Conservation (phyloP, 345 rosid genomes). For the Cardamine chenopodiifolia region DNA sequence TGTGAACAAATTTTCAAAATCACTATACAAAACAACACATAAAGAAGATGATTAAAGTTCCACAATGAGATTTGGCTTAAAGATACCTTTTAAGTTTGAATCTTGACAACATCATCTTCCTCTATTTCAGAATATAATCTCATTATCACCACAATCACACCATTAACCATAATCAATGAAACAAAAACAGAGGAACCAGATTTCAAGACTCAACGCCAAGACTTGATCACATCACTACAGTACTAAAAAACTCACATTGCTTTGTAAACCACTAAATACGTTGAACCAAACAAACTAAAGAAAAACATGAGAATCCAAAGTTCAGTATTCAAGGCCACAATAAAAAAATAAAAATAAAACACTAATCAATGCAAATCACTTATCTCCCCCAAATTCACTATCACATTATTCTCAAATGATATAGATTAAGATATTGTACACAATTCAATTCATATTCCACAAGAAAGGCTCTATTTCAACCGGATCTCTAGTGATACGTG, state of each 20-base stretch:
- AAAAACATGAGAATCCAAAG: background rate
- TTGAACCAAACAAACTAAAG: too few relatives aligned
- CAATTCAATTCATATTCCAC: background rate
- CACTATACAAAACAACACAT: background rate
- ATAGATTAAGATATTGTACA: background rate
- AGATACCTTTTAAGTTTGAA: too few relatives aligned
- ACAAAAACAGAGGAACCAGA: background rate
- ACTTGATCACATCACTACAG: background rate
- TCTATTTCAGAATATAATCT: constrained; percentile 9
- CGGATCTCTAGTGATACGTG: background rate
- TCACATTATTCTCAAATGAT: background rate
- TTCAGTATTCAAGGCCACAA: background rate
- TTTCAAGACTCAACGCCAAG: background rate
- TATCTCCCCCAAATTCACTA: background rate
- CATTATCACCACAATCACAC: background rate
- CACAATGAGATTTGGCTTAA: background rate
- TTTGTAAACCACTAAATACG: constrained; percentile 18
- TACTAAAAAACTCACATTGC: background rate
- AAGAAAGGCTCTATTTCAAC: too few relatives aligned
- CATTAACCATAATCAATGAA: background rate
- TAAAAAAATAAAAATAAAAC: background rate
- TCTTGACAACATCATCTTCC: too few relatives aligned
- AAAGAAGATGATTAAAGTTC: background rate
- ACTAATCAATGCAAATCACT: too few relatives aligned
- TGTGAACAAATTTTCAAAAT: background rate